These are phyloP conservation scores for Penicillium sp. DNA, from an alignment of 2,329 filamentous ascomycete species.

Conservation along the genomic window DNA sequence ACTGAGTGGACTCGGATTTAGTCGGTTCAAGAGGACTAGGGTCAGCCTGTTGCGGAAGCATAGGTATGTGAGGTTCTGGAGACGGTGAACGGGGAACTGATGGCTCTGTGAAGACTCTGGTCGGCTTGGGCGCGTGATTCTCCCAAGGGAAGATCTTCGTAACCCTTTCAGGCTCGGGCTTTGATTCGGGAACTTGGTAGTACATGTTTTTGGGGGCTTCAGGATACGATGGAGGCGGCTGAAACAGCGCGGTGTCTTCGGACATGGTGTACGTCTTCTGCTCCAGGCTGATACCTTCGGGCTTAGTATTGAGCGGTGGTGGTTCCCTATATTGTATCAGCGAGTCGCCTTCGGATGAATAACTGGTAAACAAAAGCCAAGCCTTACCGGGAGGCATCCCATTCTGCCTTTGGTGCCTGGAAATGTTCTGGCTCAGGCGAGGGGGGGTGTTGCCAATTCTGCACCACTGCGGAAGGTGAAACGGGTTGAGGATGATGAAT, in stretches of 20 bases:
- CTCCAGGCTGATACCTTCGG: slow-evolving; percentile 84
- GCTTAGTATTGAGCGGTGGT: slow-evolving; percentile 66
- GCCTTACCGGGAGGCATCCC: slow-evolving; percentile 62
- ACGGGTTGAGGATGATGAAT: slow-evolving; percentile 38
- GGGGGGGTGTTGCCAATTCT: slow-evolving; percentile 38
- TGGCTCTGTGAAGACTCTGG: slow-evolving; percentile 46
- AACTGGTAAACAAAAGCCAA: slow-evolving; percentile 1
- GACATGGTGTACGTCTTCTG: slow-evolving; percentile 81
- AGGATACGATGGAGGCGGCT: slow-evolving; percentile 74
- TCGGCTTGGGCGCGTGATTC: slow-evolving; percentile 60
- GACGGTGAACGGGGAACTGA: slow-evolving; percentile 4
- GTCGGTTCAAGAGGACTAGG: neutral
- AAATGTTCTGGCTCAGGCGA: slow-evolving; percentile 40
- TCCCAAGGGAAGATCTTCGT: slow-evolving; percentile 92
- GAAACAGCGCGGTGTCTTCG: slow-evolving; percentile 70
- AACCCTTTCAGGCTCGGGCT: slow-evolving; percentile 60
- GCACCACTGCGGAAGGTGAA: slow-evolving; percentile 42
- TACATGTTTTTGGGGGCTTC: slow-evolving; percentile 86
- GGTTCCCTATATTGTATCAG: slow-evolving; percentile 53
- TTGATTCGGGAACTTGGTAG: slow-evolving; percentile 69
- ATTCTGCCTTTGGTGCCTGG: slow-evolving; percentile 59
- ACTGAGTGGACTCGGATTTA: neutral
- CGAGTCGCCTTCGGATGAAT: neutral
- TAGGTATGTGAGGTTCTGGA: slow-evolving; percentile 4
- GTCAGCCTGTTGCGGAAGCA: neutral